Base-by-base conservation (phyloP, 2,329 filamentous ascomycete species). In the Nothophaeocryptopus gaeumannii region DNA sequence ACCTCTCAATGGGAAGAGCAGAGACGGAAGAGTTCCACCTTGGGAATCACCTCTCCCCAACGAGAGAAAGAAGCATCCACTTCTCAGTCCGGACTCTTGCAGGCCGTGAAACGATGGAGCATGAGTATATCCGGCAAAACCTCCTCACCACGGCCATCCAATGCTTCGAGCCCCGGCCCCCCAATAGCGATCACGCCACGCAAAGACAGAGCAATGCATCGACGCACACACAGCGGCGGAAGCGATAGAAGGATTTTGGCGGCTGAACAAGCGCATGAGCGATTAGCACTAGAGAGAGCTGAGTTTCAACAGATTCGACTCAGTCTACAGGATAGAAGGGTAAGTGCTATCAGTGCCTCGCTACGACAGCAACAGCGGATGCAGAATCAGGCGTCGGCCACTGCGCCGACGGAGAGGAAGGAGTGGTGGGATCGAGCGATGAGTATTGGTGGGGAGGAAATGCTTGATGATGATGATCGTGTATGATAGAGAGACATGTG, bases 201-300 rank as follows among this genome's bases (percentile, higher is more conserved):
- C 31, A n/a, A 37, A 43, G 20, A 26, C 20, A 3, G 20, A 3
- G 37, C 48, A 20, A 51, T 55, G 47, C 62, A 67, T 42, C 58
- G 59, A 12, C 53, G 65, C 8, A 60, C 56, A 2, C 57, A 55
- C 8, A 66, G 64, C 36, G 62, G 66, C 4, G 60, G 61, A 2
- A 62, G 61, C 16, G 67, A 68, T 50, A 54, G 62, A 9, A 53
- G 66, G 30, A 61, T 63, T 9, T 32, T 62, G 13, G 68, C 68
- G 26, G 64, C 62, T 5, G 66, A 69, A 42, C 62, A 63, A 51
- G 72, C 72, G 14, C 62, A 68, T 26, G 58, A 64, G 47, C 58
- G 73, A 45, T 50, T 75, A 45, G 67, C 67, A 44, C 38, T 68
- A 33, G 72, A 76, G 63, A 63, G 64, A 63, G 60, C 55, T 37